Percentiles rank a stretch among this genome's conserved stretches.
phyloP scores from a whole-genome alignment of 306 rosid genomes.

The Fragaria nilgerrensis region DNA sequence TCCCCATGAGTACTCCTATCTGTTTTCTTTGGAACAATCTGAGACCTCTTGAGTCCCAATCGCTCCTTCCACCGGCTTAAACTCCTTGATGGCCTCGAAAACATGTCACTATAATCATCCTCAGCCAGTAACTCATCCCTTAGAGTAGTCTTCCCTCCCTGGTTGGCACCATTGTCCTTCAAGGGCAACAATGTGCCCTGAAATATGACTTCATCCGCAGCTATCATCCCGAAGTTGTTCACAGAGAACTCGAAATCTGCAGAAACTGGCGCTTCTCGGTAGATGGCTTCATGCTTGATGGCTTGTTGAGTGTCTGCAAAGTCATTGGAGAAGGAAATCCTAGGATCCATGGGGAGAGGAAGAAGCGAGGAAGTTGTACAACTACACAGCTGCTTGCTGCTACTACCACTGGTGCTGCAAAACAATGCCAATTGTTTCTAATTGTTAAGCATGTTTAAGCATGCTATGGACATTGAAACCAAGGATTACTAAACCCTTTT shows the following conservation, averaged over 20 bases:
- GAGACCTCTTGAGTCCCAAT: conserved; percentile 55
- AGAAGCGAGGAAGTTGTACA: not conserved
- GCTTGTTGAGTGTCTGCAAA: conserved; percentile 66
- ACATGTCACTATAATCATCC: conserved; percentile 28
- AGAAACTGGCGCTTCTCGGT: conserved; percentile 91
- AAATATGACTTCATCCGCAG: conserved; percentile 81
- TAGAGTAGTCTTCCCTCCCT: conserved; percentile 51
- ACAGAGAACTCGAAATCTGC: conserved; percentile 92
- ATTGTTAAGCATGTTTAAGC: conserved; percentile 39
- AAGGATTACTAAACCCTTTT: conserved; percentile 15
- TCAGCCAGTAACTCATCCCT: conserved; percentile 67
- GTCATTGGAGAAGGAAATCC: conserved; percentile 93
- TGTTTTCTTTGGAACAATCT: conserved; percentile 41
- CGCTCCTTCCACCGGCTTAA: conserved; percentile 72
- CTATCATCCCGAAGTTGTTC: conserved; percentile 57
- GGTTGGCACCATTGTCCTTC: conserved; percentile 43
- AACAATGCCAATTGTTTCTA: conserved; percentile 33
- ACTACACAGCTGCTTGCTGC: not conserved
- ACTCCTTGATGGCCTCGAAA: conserved; percentile 56
- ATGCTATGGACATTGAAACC: conserved; percentile 38
- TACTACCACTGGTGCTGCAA: conserved; percentile 5
- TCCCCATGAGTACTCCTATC: conserved; percentile 44
- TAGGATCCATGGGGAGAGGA: conserved; percentile 67
- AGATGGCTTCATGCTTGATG: conserved; percentile 55
- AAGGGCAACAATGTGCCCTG: conserved; percentile 81